Evolutionary conservation across 805 yeast genomes (phyloP).

Genomic region (Debaryomyces hansenii): DNA sequence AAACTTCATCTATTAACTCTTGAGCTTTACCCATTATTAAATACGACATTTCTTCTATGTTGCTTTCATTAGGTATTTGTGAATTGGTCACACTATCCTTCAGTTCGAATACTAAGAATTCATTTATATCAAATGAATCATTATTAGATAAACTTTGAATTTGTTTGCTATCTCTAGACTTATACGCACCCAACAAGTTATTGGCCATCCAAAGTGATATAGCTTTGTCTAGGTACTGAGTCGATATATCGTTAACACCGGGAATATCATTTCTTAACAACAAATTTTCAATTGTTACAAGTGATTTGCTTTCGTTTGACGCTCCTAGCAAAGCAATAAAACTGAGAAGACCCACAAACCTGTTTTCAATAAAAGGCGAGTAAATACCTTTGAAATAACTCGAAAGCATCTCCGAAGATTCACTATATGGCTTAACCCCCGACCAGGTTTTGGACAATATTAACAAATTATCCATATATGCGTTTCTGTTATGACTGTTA

Average conservation of each 20-base stretch:
- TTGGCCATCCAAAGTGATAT: constrained; percentile 36
- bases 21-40: constrained; percentile 38
- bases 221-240: constrained; percentile 6
- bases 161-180: constrained; percentile 15
- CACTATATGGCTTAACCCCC: background rate
- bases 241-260: constrained; percentile 1
- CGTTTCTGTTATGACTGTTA: constrained; percentile 1
- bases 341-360: constrained; percentile 10
- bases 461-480: constrained; percentile 14
- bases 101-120: constrained; percentile 16
- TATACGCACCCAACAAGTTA: constrained; percentile 5
- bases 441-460: constrained; percentile 12
- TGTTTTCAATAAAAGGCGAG: constrained; percentile 19
- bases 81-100: constrained; percentile 21
- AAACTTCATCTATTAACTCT: constrained; percentile 37
- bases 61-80: constrained; percentile 7
- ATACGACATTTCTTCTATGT: constrained; percentile 26
- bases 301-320: background rate
- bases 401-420: background rate
- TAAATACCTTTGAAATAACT: constrained; percentile 15
- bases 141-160: background rate
- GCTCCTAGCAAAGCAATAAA: constrained; percentile 8
- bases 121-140: constrained; percentile 11
- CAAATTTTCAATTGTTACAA: constrained; percentile 7
- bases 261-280: constrained; percentile 11